Evolutionary conservation across 2,329 filamentous ascomycete genomes (phyloP), one percentile per base, ranked within the genome.

Genomic region (Colletotrichum sp.): DNA sequence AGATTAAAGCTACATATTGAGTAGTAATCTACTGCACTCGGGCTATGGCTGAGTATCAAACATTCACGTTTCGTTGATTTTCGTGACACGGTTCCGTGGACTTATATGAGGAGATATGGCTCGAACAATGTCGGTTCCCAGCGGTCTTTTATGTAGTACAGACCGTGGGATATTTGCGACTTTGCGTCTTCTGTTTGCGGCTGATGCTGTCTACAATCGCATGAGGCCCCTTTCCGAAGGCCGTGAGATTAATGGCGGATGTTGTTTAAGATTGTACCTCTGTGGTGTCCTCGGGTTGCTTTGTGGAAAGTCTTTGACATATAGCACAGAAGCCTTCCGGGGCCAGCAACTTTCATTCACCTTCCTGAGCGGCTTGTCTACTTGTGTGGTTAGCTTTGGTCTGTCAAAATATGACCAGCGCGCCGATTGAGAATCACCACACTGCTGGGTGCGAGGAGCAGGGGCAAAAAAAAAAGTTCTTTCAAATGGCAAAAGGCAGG

Each of bases 1-100:
- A 88, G 76, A 52, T 9, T 4, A 32, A 63, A 6, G 3, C n/a
- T 21, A 7, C 43, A 21, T 52, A 2, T 4, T 1, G 43, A 7
- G n/a, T 7, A 48, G n/a, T 7, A 21, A 12, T 4, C 6, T 48
- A 13, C 10, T 48, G 2, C 43, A 7, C 43, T 12, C 3, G 0
- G 1, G 39, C 18, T 21, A 48, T 48, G 18, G 1, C 43, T 48
- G n/a, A 48, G 43, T 0, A 48, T 1, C 43, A 13, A 48, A 48
- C 2, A 21, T 26, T 24, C 32, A 7, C 3, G 8, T 34, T 7
- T 16, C 4, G 18, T 9, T 12, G 43, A 21, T 48, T 12, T 48
- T 21, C n/a, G 43, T 21, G 18, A 48, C 0, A n/a, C 10, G n/a
- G 18, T 48, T 48, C 43, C n/a, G 3, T 48, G 43, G 43, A 48